These are phyloP conservation scores for Globisporangium rhizosaccharum DNA, from an alignment of 352 stramenopile genomes.

Conservation along the genomic window DNA sequence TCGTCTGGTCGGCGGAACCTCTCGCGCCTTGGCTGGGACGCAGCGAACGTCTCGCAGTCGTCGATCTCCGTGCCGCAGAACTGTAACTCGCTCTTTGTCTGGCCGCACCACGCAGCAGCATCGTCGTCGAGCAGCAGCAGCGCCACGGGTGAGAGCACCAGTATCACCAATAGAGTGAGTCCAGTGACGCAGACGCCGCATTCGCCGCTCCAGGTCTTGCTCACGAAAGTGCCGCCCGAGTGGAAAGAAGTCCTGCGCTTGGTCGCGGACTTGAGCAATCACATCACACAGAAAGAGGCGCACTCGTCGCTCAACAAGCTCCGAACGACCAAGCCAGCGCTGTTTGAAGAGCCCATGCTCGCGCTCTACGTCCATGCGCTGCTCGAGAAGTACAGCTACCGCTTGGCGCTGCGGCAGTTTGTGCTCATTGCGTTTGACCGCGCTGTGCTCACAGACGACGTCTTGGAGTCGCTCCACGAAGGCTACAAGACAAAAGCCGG, in stretches of 20 bases:
- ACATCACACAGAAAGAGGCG: slow-evolving; percentile 88
- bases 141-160: not conserved
- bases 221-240: slow-evolving; percentile 64
- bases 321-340: slow-evolving; percentile 47
- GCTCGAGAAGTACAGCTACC: slow-evolving; percentile 83
- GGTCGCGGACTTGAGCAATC: slow-evolving; percentile 82
- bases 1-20: slow-evolving; percentile 54
- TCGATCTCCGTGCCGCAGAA: slow-evolving; percentile 82
- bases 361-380: slow-evolving; percentile 79
- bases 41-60: slow-evolving; percentile 55
- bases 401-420: slow-evolving; percentile 79
- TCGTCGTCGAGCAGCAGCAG: not conserved
- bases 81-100: slow-evolving; percentile 76
- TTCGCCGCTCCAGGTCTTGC: slow-evolving; percentile 58
- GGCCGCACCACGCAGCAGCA: slow-evolving; percentile 33
- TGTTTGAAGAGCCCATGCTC: slow-evolving; percentile 84
- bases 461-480: slow-evolving; percentile 62
- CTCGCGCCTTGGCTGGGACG: slow-evolving; percentile 73
- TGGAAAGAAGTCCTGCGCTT: slow-evolving; percentile 75
- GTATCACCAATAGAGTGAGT: slow-evolving; percentile 15
- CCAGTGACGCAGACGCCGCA: slow-evolving; percentile 56
- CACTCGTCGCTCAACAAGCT: slow-evolving; percentile 83
- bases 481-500: slow-evolving; percentile 40
- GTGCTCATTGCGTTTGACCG: slow-evolving; percentile 83
- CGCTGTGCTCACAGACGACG: slow-evolving; percentile 62